Percentiles rank a stretch among this genome's conserved stretches.
Conservation (phyloP, 441 rosid species). For the Brassica hybrid region DNA sequence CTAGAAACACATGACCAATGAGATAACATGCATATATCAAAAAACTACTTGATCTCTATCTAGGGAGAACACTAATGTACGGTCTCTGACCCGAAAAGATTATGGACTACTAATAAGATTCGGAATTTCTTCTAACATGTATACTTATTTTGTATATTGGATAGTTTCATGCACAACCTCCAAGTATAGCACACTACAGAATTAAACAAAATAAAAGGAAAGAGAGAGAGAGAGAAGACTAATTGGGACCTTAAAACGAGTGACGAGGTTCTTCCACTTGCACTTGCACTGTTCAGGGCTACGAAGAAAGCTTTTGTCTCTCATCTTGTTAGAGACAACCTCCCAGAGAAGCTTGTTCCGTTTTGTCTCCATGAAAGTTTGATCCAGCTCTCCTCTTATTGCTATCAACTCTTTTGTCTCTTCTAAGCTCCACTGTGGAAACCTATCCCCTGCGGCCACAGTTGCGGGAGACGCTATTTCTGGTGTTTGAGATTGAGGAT, state of each 20-base stretch:
- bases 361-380: constrained; percentile 90
- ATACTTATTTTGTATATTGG: not conserved
- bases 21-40: not conserved
- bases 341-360: constrained; percentile 94
- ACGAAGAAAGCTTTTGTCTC: constrained; percentile 78
- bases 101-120: constrained; percentile 4
- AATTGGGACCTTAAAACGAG: constrained; percentile 73
- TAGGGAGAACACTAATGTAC: not conserved
- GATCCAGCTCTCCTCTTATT: constrained; percentile 86
- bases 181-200: constrained; percentile 2
- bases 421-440: constrained; percentile 94
- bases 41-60: constrained; percentile 1
- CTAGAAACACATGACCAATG: constrained; percentile 43
- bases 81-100: not conserved
- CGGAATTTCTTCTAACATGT: not conserved
- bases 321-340: constrained; percentile 74
- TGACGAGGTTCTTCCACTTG: constrained; percentile 98
- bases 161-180: constrained; percentile 33
- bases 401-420: constrained; percentile 84
- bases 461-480: constrained; percentile 48
- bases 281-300: constrained; percentile 99
- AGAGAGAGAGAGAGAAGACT: not conserved
- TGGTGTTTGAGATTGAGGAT: constrained; percentile 51
- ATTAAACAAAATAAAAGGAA: not conserved
- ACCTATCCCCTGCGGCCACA: constrained; percentile 55